Conservation (phyloP, 2,329 filamentous ascomycete species). For the Cladosporium austrohemisphaericum region DNA sequence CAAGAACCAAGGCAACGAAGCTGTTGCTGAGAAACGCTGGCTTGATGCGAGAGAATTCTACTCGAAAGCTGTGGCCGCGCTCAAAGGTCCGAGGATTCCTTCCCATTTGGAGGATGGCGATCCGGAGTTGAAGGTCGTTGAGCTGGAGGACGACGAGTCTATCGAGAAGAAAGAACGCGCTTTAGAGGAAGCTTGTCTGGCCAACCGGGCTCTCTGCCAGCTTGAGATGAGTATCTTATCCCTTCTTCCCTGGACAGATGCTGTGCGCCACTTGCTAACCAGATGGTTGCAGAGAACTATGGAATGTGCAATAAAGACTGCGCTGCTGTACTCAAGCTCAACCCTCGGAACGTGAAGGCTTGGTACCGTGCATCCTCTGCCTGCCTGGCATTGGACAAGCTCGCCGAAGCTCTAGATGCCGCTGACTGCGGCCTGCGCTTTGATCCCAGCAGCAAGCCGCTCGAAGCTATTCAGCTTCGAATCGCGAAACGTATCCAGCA, state of each 20-base stretch:
- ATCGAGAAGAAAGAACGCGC: slow-evolving; percentile 58
- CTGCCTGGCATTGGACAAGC: slow-evolving; percentile 71
- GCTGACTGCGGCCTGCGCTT: slow-evolving; percentile 68
- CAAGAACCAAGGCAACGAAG: slow-evolving; percentile 89
- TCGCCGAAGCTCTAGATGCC: slow-evolving; percentile 76
- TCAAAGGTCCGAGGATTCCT: slow-evolving; percentile 55
- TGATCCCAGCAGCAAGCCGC: slow-evolving; percentile 66
- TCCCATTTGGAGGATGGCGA: slow-evolving; percentile 38
- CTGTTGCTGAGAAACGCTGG: slow-evolving; percentile 70
- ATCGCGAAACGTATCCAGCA: slow-evolving; percentile 58
- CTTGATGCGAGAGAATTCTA: slow-evolving; percentile 88
- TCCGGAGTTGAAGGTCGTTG: slow-evolving; percentile 45
- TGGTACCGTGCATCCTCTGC: slow-evolving; percentile 81
- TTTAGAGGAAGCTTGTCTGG: slow-evolving; percentile 71
- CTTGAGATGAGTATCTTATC: slow-evolving; percentile 64
- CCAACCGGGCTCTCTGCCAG: slow-evolving; percentile 87
- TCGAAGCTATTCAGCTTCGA: slow-evolving; percentile 60
- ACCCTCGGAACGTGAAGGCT: slow-evolving; percentile 80
- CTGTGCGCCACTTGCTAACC: slow-evolving; percentile 20
- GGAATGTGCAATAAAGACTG: slow-evolving; percentile 83
- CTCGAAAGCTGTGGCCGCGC: slow-evolving; percentile 72
- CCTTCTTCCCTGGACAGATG: slow-evolving; percentile 16
- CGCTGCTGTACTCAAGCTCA: slow-evolving; percentile 71
- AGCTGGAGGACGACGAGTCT: slow-evolving; percentile 57
- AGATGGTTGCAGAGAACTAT: slow-evolving; percentile 65